Base-by-base conservation (phyloP, 148 eudicot genomes). In the Rhododendron ferrugineum region DNA sequence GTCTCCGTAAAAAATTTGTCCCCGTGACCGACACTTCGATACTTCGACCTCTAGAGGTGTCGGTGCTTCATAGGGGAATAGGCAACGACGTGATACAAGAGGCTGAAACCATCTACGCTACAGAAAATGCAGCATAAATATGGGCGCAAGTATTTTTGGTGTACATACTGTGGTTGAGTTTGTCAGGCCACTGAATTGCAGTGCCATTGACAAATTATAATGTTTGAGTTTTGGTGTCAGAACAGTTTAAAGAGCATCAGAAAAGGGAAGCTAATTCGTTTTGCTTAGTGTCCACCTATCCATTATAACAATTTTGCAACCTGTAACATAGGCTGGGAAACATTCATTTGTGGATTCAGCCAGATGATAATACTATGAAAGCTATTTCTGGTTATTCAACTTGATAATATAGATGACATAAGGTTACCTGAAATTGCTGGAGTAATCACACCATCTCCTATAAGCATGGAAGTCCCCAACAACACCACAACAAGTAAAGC, bases 381-480 rank as follows among this genome's bases (percentile, higher is more conserved):
- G 32, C 37, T 6, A 56, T 4, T 37, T 37, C 72, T 80, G 47
- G 16, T 47, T 28, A 23, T 80, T 73, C 70, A 36, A n/a, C 52
- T 64, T 62, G 56, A 47, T 40, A 70, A 16, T 4, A 16, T 16
- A 47, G 46, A 22, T 49, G 32, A 22, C 3, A 82, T 49, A 60
- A 78, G 30, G 56, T 85, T 82, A 97, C 99, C 98, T 91, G 99
- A 97, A 79, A 95, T 94, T 78, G 97, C 98, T 88, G 99, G 98
- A 77, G 98, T 97, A 85, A 97, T 83, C 28, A 97, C 95, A 82
- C 98, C 98, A 88, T 97, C 98, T 56, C 98, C 99, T 82, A 97
- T 95, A 86, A 97, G 94, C 98, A 97, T 97, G 92, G 95, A 90
- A 82, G 98, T 95, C 72, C 98, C 99, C 85, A 92, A 89, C 79